Evolutionary conservation across 371 early-diverging fungal genomes (phyloP).

Genomic region (Coemansia sp.): DNA sequence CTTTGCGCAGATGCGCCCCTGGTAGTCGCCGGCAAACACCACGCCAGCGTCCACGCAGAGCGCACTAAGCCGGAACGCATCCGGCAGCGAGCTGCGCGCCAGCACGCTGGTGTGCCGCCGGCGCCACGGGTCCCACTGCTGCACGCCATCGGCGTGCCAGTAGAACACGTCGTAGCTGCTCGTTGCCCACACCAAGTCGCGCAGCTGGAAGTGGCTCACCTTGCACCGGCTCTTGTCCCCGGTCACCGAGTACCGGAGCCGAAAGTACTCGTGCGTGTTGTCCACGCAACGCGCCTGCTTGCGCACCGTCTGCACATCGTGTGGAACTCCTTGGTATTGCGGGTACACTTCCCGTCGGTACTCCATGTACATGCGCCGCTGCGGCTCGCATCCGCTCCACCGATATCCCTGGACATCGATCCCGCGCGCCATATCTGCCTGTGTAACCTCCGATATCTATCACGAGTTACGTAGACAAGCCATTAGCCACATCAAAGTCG

Average conservation of each 20-base stretch:
- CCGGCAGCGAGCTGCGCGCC: slow-evolving; percentile 50
- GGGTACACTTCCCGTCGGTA: slow-evolving; percentile 39
- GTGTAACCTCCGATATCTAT: slow-evolving; percentile 23
- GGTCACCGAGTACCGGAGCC: slow-evolving; percentile 51
- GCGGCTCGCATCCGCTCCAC: slow-evolving; percentile 34
- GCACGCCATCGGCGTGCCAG: slow-evolving; percentile 57
- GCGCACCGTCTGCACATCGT: slow-evolving; percentile 30
- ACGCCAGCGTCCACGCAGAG: slow-evolving; percentile 56
- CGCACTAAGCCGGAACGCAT: slow-evolving; percentile 58
- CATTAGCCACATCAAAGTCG: no score
- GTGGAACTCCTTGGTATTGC: slow-evolving; percentile 30
- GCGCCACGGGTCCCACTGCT: slow-evolving; percentile 67
- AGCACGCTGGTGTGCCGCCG: slow-evolving; percentile 55
- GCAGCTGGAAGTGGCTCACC: slow-evolving; percentile 71
- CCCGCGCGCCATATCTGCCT: slow-evolving; percentile 24
- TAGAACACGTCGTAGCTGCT: slow-evolving; percentile 67
- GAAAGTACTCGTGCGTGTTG: slow-evolving; percentile 31
- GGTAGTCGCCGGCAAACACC: slow-evolving; percentile 60
- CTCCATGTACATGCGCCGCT: slow-evolving; percentile 33
- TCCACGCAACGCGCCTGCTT: slow-evolving; percentile 20
- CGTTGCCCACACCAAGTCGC: slow-evolving; percentile 73
- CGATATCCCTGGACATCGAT: slow-evolving; percentile 42
- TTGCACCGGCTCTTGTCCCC: slow-evolving; percentile 42
- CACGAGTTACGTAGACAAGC: no score
- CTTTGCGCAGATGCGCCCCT: slow-evolving; percentile 27